Base-by-base conservation (phyloP, 345 rosid genomes). In the Bruguiera sexangula region DNA sequence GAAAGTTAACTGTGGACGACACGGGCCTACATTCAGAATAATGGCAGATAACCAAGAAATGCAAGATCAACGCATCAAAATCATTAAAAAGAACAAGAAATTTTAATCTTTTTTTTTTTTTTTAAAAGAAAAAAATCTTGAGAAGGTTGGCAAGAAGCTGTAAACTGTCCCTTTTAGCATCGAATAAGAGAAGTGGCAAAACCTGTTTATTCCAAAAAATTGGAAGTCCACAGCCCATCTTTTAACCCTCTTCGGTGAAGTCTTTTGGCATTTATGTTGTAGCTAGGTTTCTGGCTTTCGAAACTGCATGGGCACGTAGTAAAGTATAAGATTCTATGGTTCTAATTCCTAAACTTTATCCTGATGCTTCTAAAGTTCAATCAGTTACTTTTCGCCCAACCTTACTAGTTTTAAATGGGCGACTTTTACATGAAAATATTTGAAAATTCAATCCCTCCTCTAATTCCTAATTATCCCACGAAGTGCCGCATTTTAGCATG, bases 181-280 rank as follows among this genome's bases (percentile, higher is more conserved):
- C 72, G 76, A 76, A 73, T 50, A 39, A 54, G 26, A 57, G 13
- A 22, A 24, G 34, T 50, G 66, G 75, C 73, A 69, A 2, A 61
- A 51, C 73, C 70, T 67, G 60, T 46, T 70, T 67, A 74, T 70
- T 80, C 76, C 76, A 67, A 53, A 43, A 43, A 57, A 63, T 63
- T 48, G 16, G 50, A 20, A 18, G 34, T 43, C 48, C 65, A 24
- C 50, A 6, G 8, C n/a, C 13, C 31, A 0, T 5, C 8, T 39
- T 20, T 8, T 31, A 18, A 24, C 19, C 26, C 9, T 43, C 21
- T 2, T 20, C 4, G 30, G 3, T 56, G 26, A 27, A 21, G 29
- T 4, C 6, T 16, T 11, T 56, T 3, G 26, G 26, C 29, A 24
- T 56, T 56, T 24, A 5, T 1, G 6, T 24, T 24, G 6, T 16